phyloP scores from a whole-genome alignment of 805 yeast species.

The Scheffersomyces coipomensis region DNA sequence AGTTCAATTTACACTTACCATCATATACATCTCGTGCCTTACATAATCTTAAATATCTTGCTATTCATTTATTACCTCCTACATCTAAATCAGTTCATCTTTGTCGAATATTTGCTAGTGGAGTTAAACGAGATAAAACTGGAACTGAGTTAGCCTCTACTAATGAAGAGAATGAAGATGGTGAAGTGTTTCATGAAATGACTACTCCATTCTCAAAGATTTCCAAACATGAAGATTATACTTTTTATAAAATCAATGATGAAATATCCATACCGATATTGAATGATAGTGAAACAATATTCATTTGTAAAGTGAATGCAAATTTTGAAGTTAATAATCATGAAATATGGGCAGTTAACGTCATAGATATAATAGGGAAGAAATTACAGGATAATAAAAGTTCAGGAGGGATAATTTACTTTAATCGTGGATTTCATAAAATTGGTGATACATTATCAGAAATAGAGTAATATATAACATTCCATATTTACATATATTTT shows the following conservation, averaged over 20 bases:
- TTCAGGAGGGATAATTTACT: slow-evolving; percentile 67
- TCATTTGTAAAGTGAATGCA: slow-evolving; percentile 57
- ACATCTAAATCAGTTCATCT: slow-evolving; percentile 49
- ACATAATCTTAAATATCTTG: slow-evolving; percentile 55
- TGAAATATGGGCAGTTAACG: slow-evolving; percentile 87
- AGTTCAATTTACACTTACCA: slow-evolving; percentile 85
- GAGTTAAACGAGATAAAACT: slow-evolving; percentile 47
- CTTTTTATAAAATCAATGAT: slow-evolving; percentile 3
- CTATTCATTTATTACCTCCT: slow-evolving; percentile 76
- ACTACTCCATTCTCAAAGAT: slow-evolving; percentile 54
- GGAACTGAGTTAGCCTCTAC: slow-evolving; percentile 21
- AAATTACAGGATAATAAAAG: slow-evolving; percentile 9
- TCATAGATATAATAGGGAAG: slow-evolving; percentile 50
- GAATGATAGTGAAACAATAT: slow-evolving; percentile 53
- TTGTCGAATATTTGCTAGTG: slow-evolving; percentile 64
- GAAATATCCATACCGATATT: slow-evolving; percentile 52
- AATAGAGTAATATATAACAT: no score
- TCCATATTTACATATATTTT: no score
- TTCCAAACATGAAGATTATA: slow-evolving; percentile 23
- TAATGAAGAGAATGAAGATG: slow-evolving; percentile 24
- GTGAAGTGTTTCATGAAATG: slow-evolving; percentile 41
- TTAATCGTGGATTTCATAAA: slow-evolving; percentile 58
- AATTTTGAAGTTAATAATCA: slow-evolving; percentile 73
- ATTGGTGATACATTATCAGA: slow-evolving; percentile 39
- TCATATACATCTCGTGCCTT: slow-evolving; percentile 72